A percentile compares a stretch with the other conserved stretches of the same genome.
phyloP scores from a whole-genome alignment of 768 basidiomycete genomes.

The Pleurotus tuber-regium region DNA sequence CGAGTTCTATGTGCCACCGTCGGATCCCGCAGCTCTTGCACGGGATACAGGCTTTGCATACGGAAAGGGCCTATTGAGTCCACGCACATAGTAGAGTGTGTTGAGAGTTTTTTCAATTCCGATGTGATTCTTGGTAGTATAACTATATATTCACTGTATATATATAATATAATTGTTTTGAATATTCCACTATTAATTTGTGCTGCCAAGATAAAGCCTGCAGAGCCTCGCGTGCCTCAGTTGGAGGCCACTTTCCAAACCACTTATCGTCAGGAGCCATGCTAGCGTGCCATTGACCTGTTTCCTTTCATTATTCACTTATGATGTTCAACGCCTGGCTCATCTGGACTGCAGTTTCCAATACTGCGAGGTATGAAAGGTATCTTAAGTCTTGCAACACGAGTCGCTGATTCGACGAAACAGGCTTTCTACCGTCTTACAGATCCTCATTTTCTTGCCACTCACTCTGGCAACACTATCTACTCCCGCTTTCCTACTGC shows the following conservation, averaged over 20 bases:
- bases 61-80: slow-evolving; percentile 80
- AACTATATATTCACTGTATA: too few relatives aligned
- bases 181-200: too few relatives aligned
- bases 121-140: too few relatives aligned
- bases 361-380: slow-evolving; percentile 52
- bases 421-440: slow-evolving; percentile 74
- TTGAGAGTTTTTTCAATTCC: too few relatives aligned
- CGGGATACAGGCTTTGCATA: slow-evolving; percentile 83
- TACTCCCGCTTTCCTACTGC: slow-evolving; percentile 72
- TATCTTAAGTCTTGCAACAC: neutral
- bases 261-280: too few relatives aligned
- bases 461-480: slow-evolving; percentile 83
- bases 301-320: slow-evolving; percentile 12
- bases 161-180: too few relatives aligned
- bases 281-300: too few relatives aligned
- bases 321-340: slow-evolving; percentile 58
- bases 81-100: too few relatives aligned
- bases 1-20: slow-evolving; percentile 87
- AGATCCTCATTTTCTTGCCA: slow-evolving; percentile 82
- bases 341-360: slow-evolving; percentile 62
- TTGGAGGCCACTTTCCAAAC: too few relatives aligned
- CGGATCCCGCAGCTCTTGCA: slow-evolving; percentile 67
- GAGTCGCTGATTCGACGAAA: slow-evolving; percentile 8
- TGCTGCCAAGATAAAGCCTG: too few relatives aligned
- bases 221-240: too few relatives aligned